A percentile compares a stretch with the other conserved stretches of the same genome.
phyloP scores from a whole-genome alignment of 2,329 filamentous ascomycete species.

The Ascochyta pisi region DNA sequence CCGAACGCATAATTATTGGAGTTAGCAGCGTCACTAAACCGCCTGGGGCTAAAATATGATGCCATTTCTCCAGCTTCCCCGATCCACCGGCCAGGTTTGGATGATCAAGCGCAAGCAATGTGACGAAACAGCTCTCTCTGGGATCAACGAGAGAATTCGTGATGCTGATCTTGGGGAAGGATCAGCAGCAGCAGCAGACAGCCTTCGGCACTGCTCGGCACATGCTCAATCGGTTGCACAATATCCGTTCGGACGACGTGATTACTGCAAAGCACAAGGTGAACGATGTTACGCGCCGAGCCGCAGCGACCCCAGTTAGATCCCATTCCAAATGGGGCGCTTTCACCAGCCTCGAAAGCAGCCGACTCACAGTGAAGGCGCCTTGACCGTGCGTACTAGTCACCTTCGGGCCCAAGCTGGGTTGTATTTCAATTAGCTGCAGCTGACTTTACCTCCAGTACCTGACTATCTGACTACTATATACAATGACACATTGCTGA shows the following conservation, averaged over 20 bases:
- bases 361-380: neutral
- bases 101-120: neutral
- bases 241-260: slow-evolving; percentile 1
- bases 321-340: slow-evolving; percentile 5
- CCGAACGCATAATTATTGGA: slow-evolving; percentile 4
- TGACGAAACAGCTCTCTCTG: neutral
- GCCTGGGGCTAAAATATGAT: slow-evolving; percentile 5
- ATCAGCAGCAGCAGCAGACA: neutral
- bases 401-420: slow-evolving; percentile 2
- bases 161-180: neutral
- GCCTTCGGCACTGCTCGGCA: slow-evolving; percentile 7
- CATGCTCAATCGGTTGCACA: slow-evolving; percentile 11
- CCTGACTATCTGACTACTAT: neutral
- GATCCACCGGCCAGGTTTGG: neutral
- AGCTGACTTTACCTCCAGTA: neutral
- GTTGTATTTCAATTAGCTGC: slow-evolving; percentile 3
- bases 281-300: slow-evolving; percentile 9
- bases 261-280: neutral
- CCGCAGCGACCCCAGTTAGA: slow-evolving; percentile 7
- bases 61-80: slow-evolving; percentile 4
- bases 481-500: slow-evolving; percentile 5
- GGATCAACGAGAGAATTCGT: slow-evolving; percentile 1
- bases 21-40: slow-evolving; percentile 2
- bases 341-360: slow-evolving; percentile 1
- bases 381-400: slow-evolving; percentile 1